Evolutionary conservation across 148 eudicot species (phyloP).

Genomic region (Simmondsia chinensis): DNA sequence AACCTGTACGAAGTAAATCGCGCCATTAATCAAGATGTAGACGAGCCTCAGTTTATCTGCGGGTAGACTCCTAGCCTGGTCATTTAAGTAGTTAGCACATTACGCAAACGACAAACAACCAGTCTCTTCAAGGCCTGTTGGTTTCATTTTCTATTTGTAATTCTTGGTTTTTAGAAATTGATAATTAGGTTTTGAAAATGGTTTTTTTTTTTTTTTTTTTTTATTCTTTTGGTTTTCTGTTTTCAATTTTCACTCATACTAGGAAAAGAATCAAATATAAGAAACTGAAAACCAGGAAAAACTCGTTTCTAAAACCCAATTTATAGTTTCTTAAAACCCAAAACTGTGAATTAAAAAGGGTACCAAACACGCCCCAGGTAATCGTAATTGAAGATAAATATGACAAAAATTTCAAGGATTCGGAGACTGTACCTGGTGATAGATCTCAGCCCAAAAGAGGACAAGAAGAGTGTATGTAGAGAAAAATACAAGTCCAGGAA

Average conservation of each 20-base stretch:
- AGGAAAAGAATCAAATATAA: too few species aligned
- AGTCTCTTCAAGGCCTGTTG: background rate
- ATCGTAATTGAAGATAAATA: constrained; percentile 4
- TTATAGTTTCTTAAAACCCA: too few species aligned
- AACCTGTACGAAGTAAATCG: constrained; percentile 74
- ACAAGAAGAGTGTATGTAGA: constrained; percentile 91
- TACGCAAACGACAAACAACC: background rate
- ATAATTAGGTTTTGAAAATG: too few species aligned
- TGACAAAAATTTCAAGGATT: background rate
- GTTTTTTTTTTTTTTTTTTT: too few species aligned
- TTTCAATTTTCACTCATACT: too few species aligned
- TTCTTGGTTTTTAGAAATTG: too few species aligned
- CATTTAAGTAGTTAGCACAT: constrained; percentile 15
- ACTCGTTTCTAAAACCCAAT: too few species aligned
- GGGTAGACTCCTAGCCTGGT: constrained; percentile 86
- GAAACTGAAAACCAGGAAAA: too few species aligned
- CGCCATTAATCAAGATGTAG: constrained; percentile 53
- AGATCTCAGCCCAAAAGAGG: constrained; percentile 94
- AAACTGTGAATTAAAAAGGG: too few species aligned
- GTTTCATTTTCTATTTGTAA: too few species aligned
- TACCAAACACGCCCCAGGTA: too few species aligned
- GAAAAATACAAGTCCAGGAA: constrained; percentile 86
- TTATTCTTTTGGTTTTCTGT: too few species aligned
- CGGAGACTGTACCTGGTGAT: constrained; percentile 56
- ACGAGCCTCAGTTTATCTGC: constrained; percentile 60